These are phyloP conservation scores for Chrysosporium queenslandicum DNA, from an alignment of 2,329 filamentous ascomycete species.

Conservation along the genomic window DNA sequence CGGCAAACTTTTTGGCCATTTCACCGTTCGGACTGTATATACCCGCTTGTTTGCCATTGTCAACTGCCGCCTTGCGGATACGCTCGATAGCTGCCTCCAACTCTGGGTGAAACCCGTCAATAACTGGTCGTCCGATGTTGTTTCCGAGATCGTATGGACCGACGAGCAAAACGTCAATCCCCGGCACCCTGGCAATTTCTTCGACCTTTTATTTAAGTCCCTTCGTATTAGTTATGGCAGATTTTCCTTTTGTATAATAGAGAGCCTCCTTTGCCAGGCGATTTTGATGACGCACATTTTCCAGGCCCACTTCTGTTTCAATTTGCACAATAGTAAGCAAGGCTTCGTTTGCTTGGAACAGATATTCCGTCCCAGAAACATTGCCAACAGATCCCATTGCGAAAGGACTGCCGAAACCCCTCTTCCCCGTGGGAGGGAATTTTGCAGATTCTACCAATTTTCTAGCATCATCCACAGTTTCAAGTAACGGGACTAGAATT, in stretches of 20 bases:
- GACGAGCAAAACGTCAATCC: conserved; percentile 45
- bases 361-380: conserved; percentile 38
- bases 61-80: conserved; percentile 44
- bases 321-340: conserved; percentile 43
- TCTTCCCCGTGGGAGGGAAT: conserved; percentile 46
- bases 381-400: conserved; percentile 37
- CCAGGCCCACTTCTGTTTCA: conserved; percentile 34
- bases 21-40: conserved; percentile 48
- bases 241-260: not conserved
- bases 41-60: conserved; percentile 44
- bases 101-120: conserved; percentile 40
- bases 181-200: conserved; percentile 44
- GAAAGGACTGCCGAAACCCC: conserved; percentile 49
- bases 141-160: conserved; percentile 50
- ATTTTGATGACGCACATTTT: conserved; percentile 22
- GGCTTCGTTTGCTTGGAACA: conserved; percentile 46
- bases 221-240: conserved; percentile 5
- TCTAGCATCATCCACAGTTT: conserved; percentile 45
- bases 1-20: conserved; percentile 43
- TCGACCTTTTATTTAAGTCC: conserved; percentile 26
- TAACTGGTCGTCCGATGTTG: conserved; percentile 45
- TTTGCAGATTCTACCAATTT: conserved; percentile 45
- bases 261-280: not conserved
- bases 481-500: conserved; percentile 46
- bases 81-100: conserved; percentile 43